phyloP scores from a whole-genome alignment of 441 rosid genomes.

The Manihot esculenta region DNA sequence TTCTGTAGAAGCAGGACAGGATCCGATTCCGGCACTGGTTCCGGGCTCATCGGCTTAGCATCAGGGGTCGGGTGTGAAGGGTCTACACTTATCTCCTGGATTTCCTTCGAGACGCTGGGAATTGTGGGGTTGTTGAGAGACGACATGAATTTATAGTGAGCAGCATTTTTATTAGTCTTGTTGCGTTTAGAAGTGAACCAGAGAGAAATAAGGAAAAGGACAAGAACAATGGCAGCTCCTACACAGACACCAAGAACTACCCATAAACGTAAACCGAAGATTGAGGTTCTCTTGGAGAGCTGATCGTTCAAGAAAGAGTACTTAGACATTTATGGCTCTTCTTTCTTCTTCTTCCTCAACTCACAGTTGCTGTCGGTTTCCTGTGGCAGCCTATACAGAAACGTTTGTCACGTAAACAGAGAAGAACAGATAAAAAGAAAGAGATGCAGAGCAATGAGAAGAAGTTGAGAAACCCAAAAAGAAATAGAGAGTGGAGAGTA shows the following conservation, averaged over 20 bases:
- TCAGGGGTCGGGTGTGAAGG: constrained; percentile 36
- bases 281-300: constrained; percentile 50
- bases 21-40: constrained; percentile 43
- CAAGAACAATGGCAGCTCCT: constrained; percentile 59
- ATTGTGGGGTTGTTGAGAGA: constrained; percentile 42
- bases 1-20: constrained; percentile 31
- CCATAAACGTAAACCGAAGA: constrained; percentile 57
- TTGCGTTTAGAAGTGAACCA: constrained; percentile 53
- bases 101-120: constrained; percentile 74
- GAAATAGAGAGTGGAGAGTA: no score
- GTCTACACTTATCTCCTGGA: constrained; percentile 69
- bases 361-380: no score
- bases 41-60: constrained; percentile 32
- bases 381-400: no score
- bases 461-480: no score
- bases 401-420: no score
- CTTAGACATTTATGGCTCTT: constrained; percentile 36
- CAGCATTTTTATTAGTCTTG: constrained; percentile 25
- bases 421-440: no score
- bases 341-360: background rate
- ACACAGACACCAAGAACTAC: constrained; percentile 51
- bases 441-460: no score
- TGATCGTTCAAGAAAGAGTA: constrained; percentile 42
- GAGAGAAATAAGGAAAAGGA: constrained; percentile 59
- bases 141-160: constrained; percentile 11